A percentile compares a stretch with the other conserved stretches of the same genome.
Conservation (phyloP, 768 basidiomycete species). For the Podaxis sp. region DNA sequence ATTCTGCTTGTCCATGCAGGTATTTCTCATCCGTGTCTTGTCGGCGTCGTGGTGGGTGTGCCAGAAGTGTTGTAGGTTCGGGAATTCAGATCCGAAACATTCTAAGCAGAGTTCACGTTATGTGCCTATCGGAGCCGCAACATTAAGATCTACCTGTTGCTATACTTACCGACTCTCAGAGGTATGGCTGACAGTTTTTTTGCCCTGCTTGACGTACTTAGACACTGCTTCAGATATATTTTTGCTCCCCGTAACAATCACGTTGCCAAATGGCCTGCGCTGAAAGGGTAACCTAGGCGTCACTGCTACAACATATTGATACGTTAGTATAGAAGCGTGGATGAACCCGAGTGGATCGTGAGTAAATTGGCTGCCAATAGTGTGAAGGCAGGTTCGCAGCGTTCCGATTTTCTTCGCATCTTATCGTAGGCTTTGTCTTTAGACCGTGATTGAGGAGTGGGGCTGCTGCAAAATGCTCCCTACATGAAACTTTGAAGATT, state of each 20-base stretch:
- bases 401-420: neutral
- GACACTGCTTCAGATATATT: neutral
- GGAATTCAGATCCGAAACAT: neutral
- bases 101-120: no score
- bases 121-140: no score
- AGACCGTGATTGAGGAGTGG: neutral
- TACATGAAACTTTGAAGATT: neutral
- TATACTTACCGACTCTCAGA: neutral
- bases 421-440: neutral
- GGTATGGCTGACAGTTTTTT: neutral
- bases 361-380: neutral
- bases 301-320: neutral
- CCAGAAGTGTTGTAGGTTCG: neutral
- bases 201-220: neutral
- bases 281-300: neutral
- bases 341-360: neutral
- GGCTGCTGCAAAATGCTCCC: neutral
- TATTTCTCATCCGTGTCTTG: neutral
- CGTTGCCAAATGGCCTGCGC: neutral
- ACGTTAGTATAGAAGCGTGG: neutral
- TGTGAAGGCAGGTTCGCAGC: neutral
- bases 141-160: no score
- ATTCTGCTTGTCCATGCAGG: neutral
- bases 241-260: neutral
- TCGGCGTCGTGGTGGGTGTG: neutral